phyloP scores from a whole-genome alignment of 2,329 filamentous ascomycete genomes.

The Apiospora hydei region DNA sequence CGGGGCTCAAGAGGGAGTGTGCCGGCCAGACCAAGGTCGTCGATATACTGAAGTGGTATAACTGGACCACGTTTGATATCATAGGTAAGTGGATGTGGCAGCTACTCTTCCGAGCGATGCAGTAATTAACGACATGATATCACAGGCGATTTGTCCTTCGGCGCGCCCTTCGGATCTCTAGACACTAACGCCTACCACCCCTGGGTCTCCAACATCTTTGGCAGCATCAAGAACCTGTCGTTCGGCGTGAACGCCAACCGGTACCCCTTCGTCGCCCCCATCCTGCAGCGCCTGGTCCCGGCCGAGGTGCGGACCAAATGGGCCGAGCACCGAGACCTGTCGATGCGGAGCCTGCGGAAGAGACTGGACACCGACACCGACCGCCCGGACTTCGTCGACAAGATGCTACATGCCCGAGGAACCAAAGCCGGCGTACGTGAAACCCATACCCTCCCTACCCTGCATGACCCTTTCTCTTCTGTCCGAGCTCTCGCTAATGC shows the following conservation, averaged over 20 bases:
- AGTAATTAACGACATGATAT: not conserved
- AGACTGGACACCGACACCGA: conserved; percentile 4
- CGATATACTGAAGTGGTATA: conserved; percentile 14
- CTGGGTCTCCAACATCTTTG: conserved; percentile 19
- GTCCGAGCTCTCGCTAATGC: not conserved
- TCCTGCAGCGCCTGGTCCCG: not conserved
- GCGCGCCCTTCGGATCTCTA: conserved; percentile 23
- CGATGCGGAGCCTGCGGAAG: not conserved
- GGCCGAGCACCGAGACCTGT: not conserved
- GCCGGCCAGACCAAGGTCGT: not conserved
- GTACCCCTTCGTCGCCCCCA: not conserved
- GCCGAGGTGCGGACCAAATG: not conserved
- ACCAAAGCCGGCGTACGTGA: not conserved
- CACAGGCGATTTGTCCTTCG: conserved; percentile 12
- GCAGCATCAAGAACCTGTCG: not conserved
- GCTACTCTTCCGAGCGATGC: not conserved
- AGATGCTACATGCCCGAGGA: conserved; percentile 38
- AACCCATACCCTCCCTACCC: too few species aligned
- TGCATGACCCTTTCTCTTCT: not conserved
- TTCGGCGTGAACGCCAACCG: not conserved
- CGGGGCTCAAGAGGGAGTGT: not conserved
- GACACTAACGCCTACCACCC: conserved; percentile 18
- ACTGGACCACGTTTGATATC: conserved; percentile 23
- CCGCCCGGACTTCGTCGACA: conserved; percentile 10
- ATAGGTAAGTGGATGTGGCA: conserved; percentile 19